phyloP scores from a whole-genome alignment of 2,329 filamentous ascomycete species.

The Furcasterigmium furcatum region DNA sequence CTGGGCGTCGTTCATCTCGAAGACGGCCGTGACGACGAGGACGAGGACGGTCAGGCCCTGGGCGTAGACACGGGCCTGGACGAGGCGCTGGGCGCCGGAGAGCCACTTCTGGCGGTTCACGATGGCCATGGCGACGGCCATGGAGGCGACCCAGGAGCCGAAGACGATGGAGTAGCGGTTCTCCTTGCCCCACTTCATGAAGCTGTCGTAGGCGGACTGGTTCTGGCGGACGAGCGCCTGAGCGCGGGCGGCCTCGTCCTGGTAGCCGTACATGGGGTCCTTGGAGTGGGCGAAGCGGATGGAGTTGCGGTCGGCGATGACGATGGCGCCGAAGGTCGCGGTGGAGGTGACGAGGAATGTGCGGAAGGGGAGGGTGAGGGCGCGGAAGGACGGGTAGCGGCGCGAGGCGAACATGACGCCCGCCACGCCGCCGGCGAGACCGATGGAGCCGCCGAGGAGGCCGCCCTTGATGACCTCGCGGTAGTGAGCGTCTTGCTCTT shows the following conservation, averaged over 20 bases:
- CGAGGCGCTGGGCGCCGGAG: constrained; percentile 77
- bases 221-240: constrained; percentile 51
- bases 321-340: constrained; percentile 83
- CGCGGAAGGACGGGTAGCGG: constrained; percentile 75
- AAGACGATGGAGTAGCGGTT: constrained; percentile 89
- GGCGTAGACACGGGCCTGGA: constrained; percentile 92
- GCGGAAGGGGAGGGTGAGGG: constrained; percentile 84
- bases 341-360: constrained; percentile 83
- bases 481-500: constrained; percentile 90
- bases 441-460: constrained; percentile 65
- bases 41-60: constrained; percentile 86
- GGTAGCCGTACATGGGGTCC: constrained; percentile 66
- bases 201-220: constrained; percentile 54
- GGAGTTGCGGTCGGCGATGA: constrained; percentile 73
- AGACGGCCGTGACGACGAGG: constrained; percentile 74
- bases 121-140: constrained; percentile 70
- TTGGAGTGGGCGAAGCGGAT: constrained; percentile 64
- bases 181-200: constrained; percentile 70
- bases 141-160: constrained; percentile 75
- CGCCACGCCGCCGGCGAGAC: constrained; percentile 62
- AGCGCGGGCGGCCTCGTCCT: constrained; percentile 58
- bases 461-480: constrained; percentile 76
- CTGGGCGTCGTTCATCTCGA: constrained; percentile 77
- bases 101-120: constrained; percentile 78
- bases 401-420: constrained; percentile 66